Evolutionary conservation across 129 eudicot species (phyloP), one percentile per base, ranked within the genome.

Genomic region (Ambrosia artemisiifolia): DNA sequence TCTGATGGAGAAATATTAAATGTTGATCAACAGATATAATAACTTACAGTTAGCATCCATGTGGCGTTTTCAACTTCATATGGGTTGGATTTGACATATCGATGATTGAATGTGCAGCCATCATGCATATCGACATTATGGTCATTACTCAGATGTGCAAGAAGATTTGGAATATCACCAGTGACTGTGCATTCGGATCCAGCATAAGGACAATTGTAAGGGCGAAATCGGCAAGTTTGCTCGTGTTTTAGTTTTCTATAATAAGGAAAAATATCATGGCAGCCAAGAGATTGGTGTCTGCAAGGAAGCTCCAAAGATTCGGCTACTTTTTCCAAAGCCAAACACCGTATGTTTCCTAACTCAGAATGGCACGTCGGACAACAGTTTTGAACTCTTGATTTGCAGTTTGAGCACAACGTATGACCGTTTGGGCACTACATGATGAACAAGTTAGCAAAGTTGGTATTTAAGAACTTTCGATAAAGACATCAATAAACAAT

Each of bases 391-490:
- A 75, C 69, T 70, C 74, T 65, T 56, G 75, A n/a, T 67, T 83
- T 83, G 69, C 86, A 83, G 47, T 66, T 78, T 48, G 66, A 72
- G 65, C 86, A 83, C 54, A 83, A 63, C 9, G 83, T 83, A 72
- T 78, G 86, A 50, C 86, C 86, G n/a, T 78, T 83, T 65, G 83
- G 86, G 24, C 86, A 83, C 86, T 83, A 63, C 48, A 70, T 19
- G 18, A 30, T 46, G 17, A 17, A 54, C 63, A 55, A 54, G 14
- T 65, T 76, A 49, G 33, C 18, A 49, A 19, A 3, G 24, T 36
- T 11, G 28, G 28, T n/a, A n/a, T 6, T 38, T 3, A 20, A n/a
- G 1, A 53, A 11, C 65, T 6, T 36, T 35, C 17, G 54, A 69
- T 33, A 44, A 69, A n/a, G 6, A 6, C 17, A 2, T 50, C 34